Base-by-base conservation (phyloP, 106 monocot species). In the Apostasia ramifera region DNA sequence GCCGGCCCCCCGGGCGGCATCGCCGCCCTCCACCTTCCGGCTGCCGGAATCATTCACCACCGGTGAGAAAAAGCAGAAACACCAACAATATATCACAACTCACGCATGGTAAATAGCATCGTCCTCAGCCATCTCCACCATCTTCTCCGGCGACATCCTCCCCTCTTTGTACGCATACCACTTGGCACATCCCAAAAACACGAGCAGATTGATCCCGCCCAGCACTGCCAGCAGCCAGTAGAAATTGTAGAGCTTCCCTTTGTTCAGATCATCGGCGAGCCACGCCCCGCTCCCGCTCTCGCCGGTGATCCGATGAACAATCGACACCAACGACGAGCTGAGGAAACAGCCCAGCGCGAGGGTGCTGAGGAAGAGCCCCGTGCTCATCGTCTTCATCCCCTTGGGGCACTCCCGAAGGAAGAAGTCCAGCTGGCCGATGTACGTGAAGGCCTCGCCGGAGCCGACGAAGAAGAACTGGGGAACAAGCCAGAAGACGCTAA, bases 391-490 rank as follows among this genome's bases (percentile, higher is more conserved):
- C 75, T 75, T 75, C 75, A 75, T 75, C 1, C 68, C 61, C 68
- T 75, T 61, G 2, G 75, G 75, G 7, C 60, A 81, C 65, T 88
- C 87, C 45, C 87, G 70, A 10, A 88, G 66, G 69, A 88, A 88
- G 78, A 88, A 88, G 37, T 81, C 87, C 46, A 88, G 68, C 59
- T 88, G 87, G 4, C 87, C 87, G 6, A 83, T 76, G 78, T 88
- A 88, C 2, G 83, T 69, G 78, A 88, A 83, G 5, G 81, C 81
- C 66, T 88, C 83, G n/a, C 87, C 87, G 5, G 78, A 40, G 2
- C 87, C 87, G 2, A 88, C 87, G 6, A 88, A 67, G 76, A 81
- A 83, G 76, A 88, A 88, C 70, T 83, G 87, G 45, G 87, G 87
- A 38, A 88, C 81, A 10, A 88, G 78, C 77, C 78, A 81, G 78